These are phyloP conservation scores for Pseudocohnilembus persalinus DNA, from an alignment of 169 alveolate genomes.

Conservation along the genomic window DNA sequence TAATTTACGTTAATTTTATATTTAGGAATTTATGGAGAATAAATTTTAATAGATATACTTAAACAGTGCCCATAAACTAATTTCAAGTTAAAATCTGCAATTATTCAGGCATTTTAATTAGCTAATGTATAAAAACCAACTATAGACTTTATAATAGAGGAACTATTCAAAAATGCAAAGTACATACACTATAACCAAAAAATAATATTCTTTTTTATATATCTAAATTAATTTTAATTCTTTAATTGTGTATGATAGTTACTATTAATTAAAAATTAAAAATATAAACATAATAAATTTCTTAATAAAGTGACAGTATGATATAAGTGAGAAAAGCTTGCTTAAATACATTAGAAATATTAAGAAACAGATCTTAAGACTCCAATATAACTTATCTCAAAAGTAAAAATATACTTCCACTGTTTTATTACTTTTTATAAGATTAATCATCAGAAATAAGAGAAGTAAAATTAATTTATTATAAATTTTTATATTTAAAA, in stretches of 20 bases:
- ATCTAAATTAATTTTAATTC: not conserved
- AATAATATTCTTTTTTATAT: not conserved
- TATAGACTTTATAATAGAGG: slow-evolving; percentile 75
- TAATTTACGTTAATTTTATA: no score
- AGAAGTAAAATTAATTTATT: slow-evolving; percentile 24
- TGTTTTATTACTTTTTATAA: slow-evolving; percentile 60
- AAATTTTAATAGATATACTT: slow-evolving; percentile 58
- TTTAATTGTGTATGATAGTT: no score
- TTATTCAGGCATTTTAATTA: slow-evolving; percentile 61
- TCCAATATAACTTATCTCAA: slow-evolving; percentile 70
- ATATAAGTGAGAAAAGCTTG: slow-evolving; percentile 64
- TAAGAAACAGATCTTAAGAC: slow-evolving; percentile 61
- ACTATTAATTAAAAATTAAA: no score
- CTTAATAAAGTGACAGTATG: slow-evolving; percentile 6
- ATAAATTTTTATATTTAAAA: not conserved
- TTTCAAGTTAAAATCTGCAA: slow-evolving; percentile 54
- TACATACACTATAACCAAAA: not conserved
- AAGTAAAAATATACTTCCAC: slow-evolving; percentile 67
- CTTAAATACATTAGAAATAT: slow-evolving; percentile 60
- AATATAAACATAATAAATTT: slow-evolving; percentile 19
- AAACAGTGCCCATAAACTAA: slow-evolving; percentile 57
- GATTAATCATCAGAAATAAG: slow-evolving; percentile 68
- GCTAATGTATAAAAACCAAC: slow-evolving; percentile 67
- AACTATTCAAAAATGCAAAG: slow-evolving; percentile 61
- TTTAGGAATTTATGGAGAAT: slow-evolving; percentile 54